Conservation (phyloP, 2,329 filamentous ascomycete genomes). For the Diplocarpon rosae region DNA sequence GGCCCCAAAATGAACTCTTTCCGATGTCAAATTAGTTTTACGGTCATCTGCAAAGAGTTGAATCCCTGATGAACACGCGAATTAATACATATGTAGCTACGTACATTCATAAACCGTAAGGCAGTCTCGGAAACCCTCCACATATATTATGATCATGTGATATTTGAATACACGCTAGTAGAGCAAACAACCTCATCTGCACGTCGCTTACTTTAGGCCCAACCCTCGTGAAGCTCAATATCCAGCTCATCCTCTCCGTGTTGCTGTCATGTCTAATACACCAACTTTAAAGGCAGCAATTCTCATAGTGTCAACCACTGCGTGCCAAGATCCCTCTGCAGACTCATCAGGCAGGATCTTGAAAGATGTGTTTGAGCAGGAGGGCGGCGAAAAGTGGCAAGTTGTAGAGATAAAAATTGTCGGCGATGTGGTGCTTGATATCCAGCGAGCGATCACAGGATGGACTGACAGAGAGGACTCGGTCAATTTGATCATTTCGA, state of each 20-base stretch:
- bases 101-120: too few relatives aligned
- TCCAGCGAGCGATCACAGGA: slow-evolving; percentile 58
- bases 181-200: too few relatives aligned
- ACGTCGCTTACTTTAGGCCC: too few relatives aligned
- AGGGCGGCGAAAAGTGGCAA: slow-evolving; percentile 62
- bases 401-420: slow-evolving; percentile 64
- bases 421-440: slow-evolving; percentile 60
- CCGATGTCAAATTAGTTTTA: too few relatives aligned
- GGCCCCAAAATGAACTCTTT: too few relatives aligned
- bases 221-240: background rate
- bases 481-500: slow-evolving; percentile 73
- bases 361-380: slow-evolving; percentile 53
- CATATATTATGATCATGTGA: too few relatives aligned
- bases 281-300: slow-evolving; percentile 57
- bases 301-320: slow-evolving; percentile 85
- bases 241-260: background rate
- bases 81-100: too few relatives aligned
- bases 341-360: slow-evolving; percentile 64
- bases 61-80: too few relatives aligned
- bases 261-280: slow-evolving; percentile 40
- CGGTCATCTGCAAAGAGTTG: too few relatives aligned
- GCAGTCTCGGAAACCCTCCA: too few relatives aligned
- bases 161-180: too few relatives aligned
- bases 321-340: slow-evolving; percentile 63
- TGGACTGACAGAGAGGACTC: slow-evolving; percentile 60